These are phyloP conservation scores for Lodderomyces jiufengensis DNA, from an alignment of 1,139 yeast genomes.

Conservation along the genomic window DNA sequence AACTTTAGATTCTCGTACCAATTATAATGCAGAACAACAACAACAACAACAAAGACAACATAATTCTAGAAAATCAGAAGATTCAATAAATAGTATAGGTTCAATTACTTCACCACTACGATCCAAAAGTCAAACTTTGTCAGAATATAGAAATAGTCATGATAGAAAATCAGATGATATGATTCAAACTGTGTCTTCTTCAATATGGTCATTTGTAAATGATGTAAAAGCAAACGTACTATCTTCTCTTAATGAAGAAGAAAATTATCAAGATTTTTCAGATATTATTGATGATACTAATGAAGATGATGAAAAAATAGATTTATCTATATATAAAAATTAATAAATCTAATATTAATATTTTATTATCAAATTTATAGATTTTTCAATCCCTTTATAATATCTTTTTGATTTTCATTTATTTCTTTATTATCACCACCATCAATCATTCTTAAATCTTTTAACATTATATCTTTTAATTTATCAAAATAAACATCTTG, in stretches of 20 bases:
- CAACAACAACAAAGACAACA: conserved; percentile 10
- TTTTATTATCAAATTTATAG: conserved; percentile 13
- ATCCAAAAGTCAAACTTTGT: conserved; percentile 17
- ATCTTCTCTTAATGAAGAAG: conserved; percentile 33
- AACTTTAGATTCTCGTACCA: conserved; percentile 18
- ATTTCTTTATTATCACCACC: conserved; percentile 35
- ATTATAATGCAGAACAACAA: conserved; percentile 1
- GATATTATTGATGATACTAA: conserved; percentile 8
- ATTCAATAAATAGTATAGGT: conserved; percentile 1
- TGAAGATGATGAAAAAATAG: conserved; percentile 23
- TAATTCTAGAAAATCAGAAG: conserved; percentile 18
- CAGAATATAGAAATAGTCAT: conserved; percentile 1
- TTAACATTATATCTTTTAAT: conserved; percentile 73
- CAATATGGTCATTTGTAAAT: conserved; percentile 46
- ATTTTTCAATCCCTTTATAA: conserved; percentile 47
- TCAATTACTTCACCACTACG: conserved; percentile 23
- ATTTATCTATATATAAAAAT: conserved; percentile 24
- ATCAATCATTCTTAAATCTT: conserved; percentile 61
- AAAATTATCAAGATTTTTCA: neutral
- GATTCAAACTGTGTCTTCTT: conserved; percentile 41
- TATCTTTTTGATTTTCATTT: conserved; percentile 47
- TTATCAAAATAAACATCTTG: conserved; percentile 96
- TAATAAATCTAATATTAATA: neutral
- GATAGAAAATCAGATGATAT: conserved; percentile 27
- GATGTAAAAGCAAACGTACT: conserved; percentile 40